Conservation (phyloP, 768 basidiomycete species). For the Artomyces pyxidatus region DNA sequence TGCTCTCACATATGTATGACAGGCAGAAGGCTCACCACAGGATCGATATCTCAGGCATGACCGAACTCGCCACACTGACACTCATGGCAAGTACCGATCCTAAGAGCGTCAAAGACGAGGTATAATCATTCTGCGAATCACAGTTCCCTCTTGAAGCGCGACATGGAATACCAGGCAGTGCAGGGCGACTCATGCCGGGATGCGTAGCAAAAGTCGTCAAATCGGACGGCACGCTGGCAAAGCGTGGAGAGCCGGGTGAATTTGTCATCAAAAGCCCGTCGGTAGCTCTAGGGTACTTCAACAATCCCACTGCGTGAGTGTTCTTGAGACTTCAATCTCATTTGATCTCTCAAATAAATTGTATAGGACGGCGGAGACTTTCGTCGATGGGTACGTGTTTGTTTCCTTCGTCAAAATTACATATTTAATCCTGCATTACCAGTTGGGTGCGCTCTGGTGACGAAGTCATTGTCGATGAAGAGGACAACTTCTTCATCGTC, state of each 20-base stretch:
- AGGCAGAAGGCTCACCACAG: no score
- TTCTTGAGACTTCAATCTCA: background rate
- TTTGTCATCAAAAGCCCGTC: conserved; percentile 37
- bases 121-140: conserved; percentile 33
- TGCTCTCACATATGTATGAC: background rate
- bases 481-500: conserved; percentile 50
- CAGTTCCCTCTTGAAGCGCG: conserved; percentile 41
- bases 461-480: conserved; percentile 44
- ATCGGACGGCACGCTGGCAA: conserved; percentile 43
- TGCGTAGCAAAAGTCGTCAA: conserved; percentile 42
- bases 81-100: no score
- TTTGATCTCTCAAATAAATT: background rate
- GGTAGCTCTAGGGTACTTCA: conserved; percentile 36
- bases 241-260: conserved; percentile 51
- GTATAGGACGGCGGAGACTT: conserved; percentile 57
- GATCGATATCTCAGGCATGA: no score
- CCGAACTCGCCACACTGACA: conserved; percentile 60
- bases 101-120: no score
- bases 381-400: conserved; percentile 49
- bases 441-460: conserved; percentile 69
- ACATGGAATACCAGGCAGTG: conserved; percentile 43
- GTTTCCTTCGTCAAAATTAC: no score
- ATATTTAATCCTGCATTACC: background rate
- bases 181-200: conserved; percentile 41
- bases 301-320: conserved; percentile 52